phyloP scores from a whole-genome alignment of 2,329 filamentous ascomycete genomes.

The Pyricularia grisea region DNA sequence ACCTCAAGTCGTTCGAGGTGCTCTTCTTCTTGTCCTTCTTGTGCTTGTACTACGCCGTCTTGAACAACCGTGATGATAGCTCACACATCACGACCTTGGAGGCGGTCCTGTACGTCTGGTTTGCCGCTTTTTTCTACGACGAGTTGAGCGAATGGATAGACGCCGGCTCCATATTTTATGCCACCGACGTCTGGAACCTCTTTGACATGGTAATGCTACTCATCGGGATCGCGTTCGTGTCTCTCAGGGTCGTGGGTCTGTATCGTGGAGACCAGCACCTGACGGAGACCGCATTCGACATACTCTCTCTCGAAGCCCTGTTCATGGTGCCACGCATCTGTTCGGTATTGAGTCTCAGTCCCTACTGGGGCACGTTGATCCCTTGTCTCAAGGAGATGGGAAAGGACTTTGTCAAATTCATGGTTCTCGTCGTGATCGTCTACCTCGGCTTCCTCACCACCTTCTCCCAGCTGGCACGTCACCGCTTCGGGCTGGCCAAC shows the following conservation, averaged over 20 bases:
- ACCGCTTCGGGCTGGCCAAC: slow-evolving; percentile 50
- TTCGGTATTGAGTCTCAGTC: slow-evolving; percentile 76
- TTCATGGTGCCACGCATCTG: slow-evolving; percentile 86
- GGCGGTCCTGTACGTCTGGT: slow-evolving; percentile 71
- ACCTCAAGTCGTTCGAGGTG: slow-evolving; percentile 77
- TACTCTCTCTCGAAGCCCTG: slow-evolving; percentile 79
- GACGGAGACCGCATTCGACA: slow-evolving; percentile 77
- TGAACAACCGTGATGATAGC: slow-evolving; percentile 64
- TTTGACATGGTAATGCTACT: slow-evolving; percentile 66
- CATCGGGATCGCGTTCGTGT: slow-evolving; percentile 41
- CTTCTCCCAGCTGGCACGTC: slow-evolving; percentile 68
- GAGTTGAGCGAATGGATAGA: slow-evolving; percentile 78
- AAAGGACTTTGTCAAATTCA: slow-evolving; percentile 82
- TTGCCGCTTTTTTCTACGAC: slow-evolving; percentile 80
- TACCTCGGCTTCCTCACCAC: slow-evolving; percentile 88
- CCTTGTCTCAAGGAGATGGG: slow-evolving; percentile 92
- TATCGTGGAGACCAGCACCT: slow-evolving; percentile 47
- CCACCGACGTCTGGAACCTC: slow-evolving; percentile 72
- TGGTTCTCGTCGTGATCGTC: slow-evolving; percentile 61
- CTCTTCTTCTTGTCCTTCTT: slow-evolving; percentile 72
- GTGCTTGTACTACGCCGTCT: slow-evolving; percentile 74
- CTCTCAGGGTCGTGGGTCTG: slow-evolving; percentile 58
- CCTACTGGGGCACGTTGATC: slow-evolving; percentile 84
- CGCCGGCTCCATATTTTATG: slow-evolving; percentile 78
- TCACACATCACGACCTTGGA: slow-evolving; percentile 59